These are phyloP conservation scores for Rubia tinctorum DNA, from an alignment of 305 asterid species.

Conservation along the genomic window DNA sequence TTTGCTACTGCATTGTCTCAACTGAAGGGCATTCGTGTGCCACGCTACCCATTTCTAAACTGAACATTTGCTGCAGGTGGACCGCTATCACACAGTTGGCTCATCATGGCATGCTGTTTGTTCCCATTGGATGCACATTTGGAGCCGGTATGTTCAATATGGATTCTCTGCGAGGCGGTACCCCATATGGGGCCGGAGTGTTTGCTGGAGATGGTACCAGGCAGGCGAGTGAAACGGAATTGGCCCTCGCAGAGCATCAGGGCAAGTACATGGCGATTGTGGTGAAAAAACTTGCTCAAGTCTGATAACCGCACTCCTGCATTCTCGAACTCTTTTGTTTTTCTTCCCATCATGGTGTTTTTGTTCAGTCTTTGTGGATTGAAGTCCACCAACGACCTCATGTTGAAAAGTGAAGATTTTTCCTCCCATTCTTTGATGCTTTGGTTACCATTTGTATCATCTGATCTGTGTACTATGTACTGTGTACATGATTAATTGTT, in stretches of 20 bases:
- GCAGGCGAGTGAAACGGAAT: conserved; percentile 62
- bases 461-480: too few relatives aligned
- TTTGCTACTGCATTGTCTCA: too few relatives aligned
- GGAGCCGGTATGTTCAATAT: conserved; percentile 89
- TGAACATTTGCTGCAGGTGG: too few relatives aligned
- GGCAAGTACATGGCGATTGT: conserved; percentile 83
- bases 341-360: not conserved
- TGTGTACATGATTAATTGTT: conserved; percentile 10
- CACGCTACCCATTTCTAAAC: too few relatives aligned
- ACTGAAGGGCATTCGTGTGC: not conserved
- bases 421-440: conserved; percentile 11
- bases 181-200: conserved; percentile 90
- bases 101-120: conserved; percentile 88
- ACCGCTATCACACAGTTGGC: conserved; percentile 84
- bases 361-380: not conserved
- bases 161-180: conserved; percentile 74
- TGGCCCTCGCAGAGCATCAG: conserved; percentile 87
- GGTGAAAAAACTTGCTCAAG: conserved; percentile 17
- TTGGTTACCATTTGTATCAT: not conserved
- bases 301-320: conserved; percentile 19
- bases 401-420: too few relatives aligned
- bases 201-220: conserved; percentile 87
- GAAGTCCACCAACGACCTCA: too few relatives aligned
- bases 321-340: not conserved
- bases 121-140: conserved; percentile 72